phyloP scores from a whole-genome alignment of 352 stramenopile genomes.

The Globisporangium takayamanum region DNA sequence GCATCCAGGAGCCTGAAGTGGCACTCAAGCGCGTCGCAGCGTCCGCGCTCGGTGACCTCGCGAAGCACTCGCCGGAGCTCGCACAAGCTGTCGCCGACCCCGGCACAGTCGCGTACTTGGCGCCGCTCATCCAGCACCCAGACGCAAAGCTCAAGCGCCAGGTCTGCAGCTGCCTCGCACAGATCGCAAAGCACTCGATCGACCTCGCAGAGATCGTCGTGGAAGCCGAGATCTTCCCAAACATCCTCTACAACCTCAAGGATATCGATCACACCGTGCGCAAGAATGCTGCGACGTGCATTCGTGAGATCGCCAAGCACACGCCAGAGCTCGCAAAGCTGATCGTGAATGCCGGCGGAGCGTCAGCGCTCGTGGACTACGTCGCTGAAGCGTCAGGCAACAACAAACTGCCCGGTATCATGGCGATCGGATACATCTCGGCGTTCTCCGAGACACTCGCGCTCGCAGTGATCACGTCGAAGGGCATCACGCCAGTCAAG shows the following conservation, averaged over 20 bases:
- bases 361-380: constrained; percentile 92
- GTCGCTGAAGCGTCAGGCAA: constrained; percentile 87
- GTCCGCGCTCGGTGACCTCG: constrained; percentile 91
- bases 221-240: constrained; percentile 94
- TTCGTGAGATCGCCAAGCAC: constrained; percentile 94
- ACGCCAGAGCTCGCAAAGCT: constrained; percentile 94
- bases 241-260: constrained; percentile 93
- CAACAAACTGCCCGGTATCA: constrained; percentile 92
- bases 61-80: constrained; percentile 93
- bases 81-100: constrained; percentile 92
- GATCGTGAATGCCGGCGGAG: constrained; percentile 94
- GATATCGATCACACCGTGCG: constrained; percentile 92
- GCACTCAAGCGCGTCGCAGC: constrained; percentile 92
- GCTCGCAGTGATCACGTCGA: constrained; percentile 92
- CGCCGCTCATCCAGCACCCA: constrained; percentile 90
- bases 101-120: constrained; percentile 91
- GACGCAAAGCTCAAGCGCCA: constrained; percentile 93
- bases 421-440: constrained; percentile 94
- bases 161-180: constrained; percentile 88
- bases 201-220: constrained; percentile 94
- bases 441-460: constrained; percentile 93
- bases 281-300: constrained; percentile 94
- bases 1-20: constrained; percentile 94
- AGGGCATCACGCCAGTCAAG: constrained; percentile 91
- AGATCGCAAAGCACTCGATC: constrained; percentile 95